Evolutionary conservation across 2,329 filamentous ascomycete species (phyloP).

Genomic region (Colletotrichum nymphaeae): DNA sequence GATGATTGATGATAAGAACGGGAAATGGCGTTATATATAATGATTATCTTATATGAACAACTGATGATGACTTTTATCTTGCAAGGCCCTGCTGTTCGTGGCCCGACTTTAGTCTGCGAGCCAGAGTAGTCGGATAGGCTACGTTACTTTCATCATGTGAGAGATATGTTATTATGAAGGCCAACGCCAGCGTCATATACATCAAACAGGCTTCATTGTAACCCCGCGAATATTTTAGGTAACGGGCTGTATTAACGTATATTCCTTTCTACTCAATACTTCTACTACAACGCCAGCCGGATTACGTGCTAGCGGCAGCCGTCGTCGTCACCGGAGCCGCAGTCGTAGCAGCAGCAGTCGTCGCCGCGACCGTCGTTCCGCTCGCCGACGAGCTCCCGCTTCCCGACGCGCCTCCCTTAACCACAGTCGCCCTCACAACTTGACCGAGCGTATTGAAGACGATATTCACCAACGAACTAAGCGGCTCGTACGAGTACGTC

Average conservation of each 20-base stretch:
- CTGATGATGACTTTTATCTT: background rate
- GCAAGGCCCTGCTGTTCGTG: background rate
- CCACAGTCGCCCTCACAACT: conserved; percentile 60
- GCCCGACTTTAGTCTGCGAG: background rate
- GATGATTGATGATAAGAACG: too few relatives aligned
- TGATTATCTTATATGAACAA: background rate
- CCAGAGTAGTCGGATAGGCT: background rate
- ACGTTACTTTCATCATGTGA: too few relatives aligned
- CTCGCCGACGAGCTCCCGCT: conserved; percentile 23
- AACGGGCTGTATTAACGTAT: background rate
- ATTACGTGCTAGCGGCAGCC: conserved; percentile 14
- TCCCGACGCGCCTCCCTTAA: conserved; percentile 37
- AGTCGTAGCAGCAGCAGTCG: conserved; percentile 13
- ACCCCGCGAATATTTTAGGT: background rate
- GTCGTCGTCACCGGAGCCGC: conserved; percentile 10
- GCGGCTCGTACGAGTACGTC: conserved; percentile 61
- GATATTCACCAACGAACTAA: conserved; percentile 65
- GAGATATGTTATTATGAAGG: background rate
- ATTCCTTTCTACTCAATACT: background rate
- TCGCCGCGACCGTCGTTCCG: conserved; percentile 14
- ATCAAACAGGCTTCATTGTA: background rate
- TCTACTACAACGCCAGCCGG: background rate
- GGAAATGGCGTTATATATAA: background rate
- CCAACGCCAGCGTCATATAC: background rate
- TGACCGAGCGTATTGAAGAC: conserved; percentile 66